Evolutionary conservation across 2,329 filamentous ascomycete species (phyloP).

Genomic region (Knufia petricola): DNA sequence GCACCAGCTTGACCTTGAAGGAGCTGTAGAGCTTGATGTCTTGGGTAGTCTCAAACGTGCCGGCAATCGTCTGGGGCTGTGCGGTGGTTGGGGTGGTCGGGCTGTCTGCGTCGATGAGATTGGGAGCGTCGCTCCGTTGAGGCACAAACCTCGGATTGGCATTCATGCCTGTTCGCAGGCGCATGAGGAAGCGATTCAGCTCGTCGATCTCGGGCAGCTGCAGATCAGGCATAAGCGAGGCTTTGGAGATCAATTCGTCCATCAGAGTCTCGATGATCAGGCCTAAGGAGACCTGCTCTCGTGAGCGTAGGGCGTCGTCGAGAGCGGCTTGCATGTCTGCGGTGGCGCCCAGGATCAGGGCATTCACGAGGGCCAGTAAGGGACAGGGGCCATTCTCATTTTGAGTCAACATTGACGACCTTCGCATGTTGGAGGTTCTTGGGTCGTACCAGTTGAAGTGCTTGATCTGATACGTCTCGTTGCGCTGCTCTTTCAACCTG

Average conservation of each 20-base stretch:
- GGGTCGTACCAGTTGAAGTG: slow-evolving; percentile 77
- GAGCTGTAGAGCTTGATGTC: slow-evolving; percentile 89
- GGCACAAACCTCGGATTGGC: slow-evolving; percentile 85
- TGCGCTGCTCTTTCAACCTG: slow-evolving; percentile 38
- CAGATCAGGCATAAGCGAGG: slow-evolving; percentile 44
- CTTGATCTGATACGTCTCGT: slow-evolving; percentile 86
- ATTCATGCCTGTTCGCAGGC: slow-evolving; percentile 93
- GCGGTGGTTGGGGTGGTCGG: slow-evolving; percentile 7
- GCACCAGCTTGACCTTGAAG: slow-evolving; percentile 79
- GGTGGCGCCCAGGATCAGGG: slow-evolving; percentile 72
- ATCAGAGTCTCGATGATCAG: slow-evolving; percentile 81
- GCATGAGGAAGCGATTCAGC: slow-evolving; percentile 76
- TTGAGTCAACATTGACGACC: slow-evolving; percentile 82
- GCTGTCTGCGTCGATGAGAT: slow-evolving; percentile 26
- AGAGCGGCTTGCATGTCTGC: slow-evolving; percentile 58
- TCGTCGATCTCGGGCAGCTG: slow-evolving; percentile 77
- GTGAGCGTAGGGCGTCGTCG: slow-evolving; percentile 63
- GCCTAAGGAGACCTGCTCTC: slow-evolving; percentile 81
- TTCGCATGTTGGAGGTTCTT: slow-evolving; percentile 52
- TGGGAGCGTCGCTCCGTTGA: slow-evolving; percentile 38
- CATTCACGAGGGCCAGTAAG: slow-evolving; percentile 84
- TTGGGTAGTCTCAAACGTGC: slow-evolving; percentile 74
- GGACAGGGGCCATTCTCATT: slow-evolving; percentile 94
- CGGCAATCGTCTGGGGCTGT: slow-evolving; percentile 34
- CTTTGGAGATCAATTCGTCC: slow-evolving; percentile 80